phyloP scores from a whole-genome alignment of 2,329 filamentous ascomycete species.

The Arthrobotrys conoides region DNA sequence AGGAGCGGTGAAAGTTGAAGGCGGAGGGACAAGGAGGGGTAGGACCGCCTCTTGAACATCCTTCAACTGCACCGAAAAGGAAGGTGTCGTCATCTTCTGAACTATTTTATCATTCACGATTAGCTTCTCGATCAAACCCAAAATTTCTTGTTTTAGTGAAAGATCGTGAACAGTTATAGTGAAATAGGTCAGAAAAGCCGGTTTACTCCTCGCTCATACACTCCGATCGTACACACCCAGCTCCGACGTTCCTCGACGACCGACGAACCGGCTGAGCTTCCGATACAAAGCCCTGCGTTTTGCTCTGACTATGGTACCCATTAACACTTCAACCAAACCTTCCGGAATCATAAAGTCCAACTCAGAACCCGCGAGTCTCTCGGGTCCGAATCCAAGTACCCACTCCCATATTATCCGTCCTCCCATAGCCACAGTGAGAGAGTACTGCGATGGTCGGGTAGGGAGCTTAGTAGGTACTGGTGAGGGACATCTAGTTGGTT shows the following conservation, averaged over 20 bases:
- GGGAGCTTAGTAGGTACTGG: slow-evolving; percentile 48
- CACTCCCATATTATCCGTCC: slow-evolving; percentile 60
- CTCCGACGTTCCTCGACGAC: slow-evolving; percentile 61
- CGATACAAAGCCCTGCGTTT: slow-evolving; percentile 56
- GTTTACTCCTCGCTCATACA: slow-evolving; percentile 62
- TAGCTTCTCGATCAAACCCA: slow-evolving; percentile 9
- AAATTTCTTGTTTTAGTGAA: neutral
- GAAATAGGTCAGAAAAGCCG: slow-evolving; percentile 60
- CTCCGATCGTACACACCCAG: slow-evolving; percentile 60
- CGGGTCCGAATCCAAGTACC: slow-evolving; percentile 38
- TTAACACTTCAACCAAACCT: slow-evolving; percentile 40
- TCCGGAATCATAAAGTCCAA: slow-evolving; percentile 56
- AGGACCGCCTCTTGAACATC: slow-evolving; percentile 59
- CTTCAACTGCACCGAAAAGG: slow-evolving; percentile 48
- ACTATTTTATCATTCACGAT: slow-evolving; percentile 7
- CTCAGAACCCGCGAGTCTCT: slow-evolving; percentile 46
- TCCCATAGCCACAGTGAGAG: slow-evolving; percentile 56
- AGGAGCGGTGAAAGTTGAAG: slow-evolving; percentile 62
- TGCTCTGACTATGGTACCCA: slow-evolving; percentile 38
- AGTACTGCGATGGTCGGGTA: slow-evolving; percentile 56
- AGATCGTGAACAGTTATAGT: slow-evolving; percentile 10
- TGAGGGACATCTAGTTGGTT: slow-evolving; percentile 50
- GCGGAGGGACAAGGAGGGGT: slow-evolving; percentile 61
- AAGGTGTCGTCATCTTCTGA: slow-evolving; percentile 50
- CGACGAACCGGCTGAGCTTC: slow-evolving; percentile 59